phyloP scores from a whole-genome alignment of 2,329 filamentous ascomycete species.

The Mycosphaerelloides madeirae region DNA sequence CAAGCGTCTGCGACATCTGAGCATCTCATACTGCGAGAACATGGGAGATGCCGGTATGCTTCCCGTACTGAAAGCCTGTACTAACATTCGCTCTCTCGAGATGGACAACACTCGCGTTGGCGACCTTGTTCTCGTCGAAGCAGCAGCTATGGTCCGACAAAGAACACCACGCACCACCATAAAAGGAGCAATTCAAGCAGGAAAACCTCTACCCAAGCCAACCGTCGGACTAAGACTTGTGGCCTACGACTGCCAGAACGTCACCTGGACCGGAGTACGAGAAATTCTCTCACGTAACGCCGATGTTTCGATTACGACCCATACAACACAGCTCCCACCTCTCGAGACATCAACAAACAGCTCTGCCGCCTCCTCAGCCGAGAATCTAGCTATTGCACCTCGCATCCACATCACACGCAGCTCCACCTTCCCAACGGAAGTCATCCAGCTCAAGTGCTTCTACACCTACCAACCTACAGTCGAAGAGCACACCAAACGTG shows the following conservation, averaged over 20 bases:
- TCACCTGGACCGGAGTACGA: constrained; percentile 87
- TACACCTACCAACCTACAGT: constrained; percentile 94
- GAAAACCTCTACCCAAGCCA: constrained; percentile 27
- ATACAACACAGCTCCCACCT: constrained; percentile 24
- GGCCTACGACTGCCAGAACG: constrained; percentile 84
- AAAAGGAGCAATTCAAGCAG: constrained; percentile 30
- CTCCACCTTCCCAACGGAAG: constrained; percentile 64
- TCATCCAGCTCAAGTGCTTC: constrained; percentile 86
- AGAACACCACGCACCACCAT: constrained; percentile 41
- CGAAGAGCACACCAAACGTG: constrained; percentile 84
- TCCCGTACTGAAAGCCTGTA: constrained; percentile 71
- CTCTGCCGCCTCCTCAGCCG: constrained; percentile 22
- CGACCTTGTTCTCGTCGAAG: constrained; percentile 79
- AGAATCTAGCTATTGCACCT: constrained; percentile 17
- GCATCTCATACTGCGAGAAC: constrained; percentile 83
- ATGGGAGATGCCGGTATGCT: constrained; percentile 80
- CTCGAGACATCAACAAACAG: constrained; percentile 16
- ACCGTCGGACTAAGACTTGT: constrained; percentile 66
- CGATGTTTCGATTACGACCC: constrained; percentile 56
- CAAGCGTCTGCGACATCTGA: constrained; percentile 67
- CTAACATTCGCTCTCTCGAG: constrained; percentile 64
- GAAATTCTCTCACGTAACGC: constrained; percentile 83
- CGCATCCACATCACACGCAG: constrained; percentile 28
- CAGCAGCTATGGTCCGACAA: constrained; percentile 69
- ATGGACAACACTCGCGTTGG: constrained; percentile 93